These are phyloP conservation scores for Debaryomyces udenii DNA, from an alignment of 1,139 yeast species.

Conservation along the genomic window DNA sequence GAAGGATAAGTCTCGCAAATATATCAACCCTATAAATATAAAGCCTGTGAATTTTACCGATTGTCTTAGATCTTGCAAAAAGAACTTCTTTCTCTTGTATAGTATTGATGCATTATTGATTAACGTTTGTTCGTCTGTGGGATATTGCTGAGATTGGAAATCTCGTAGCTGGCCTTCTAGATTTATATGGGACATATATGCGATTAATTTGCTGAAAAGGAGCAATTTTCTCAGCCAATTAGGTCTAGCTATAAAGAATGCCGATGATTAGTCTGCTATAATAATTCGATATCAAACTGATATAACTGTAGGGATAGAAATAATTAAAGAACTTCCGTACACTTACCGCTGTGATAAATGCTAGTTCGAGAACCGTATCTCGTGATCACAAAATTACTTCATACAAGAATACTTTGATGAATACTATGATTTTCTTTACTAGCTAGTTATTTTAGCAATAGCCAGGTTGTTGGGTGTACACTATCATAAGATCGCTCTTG, in stretches of 20 bases:
- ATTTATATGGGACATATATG: slow-evolving; percentile 13
- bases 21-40: slow-evolving; percentile 33
- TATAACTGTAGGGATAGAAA: too few species aligned
- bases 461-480: too few species aligned
- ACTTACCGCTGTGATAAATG: too few species aligned
- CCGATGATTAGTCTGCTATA: too few species aligned
- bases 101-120: slow-evolving; percentile 38
- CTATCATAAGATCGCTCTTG: too few species aligned
- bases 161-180: slow-evolving; percentile 29
- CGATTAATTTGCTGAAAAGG: neutral
- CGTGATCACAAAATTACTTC: too few species aligned
- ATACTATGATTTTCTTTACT: too few species aligned
- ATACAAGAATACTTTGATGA: too few species aligned
- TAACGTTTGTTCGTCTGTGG: slow-evolving; percentile 42
- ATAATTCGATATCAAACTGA: too few species aligned
- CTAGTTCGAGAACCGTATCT: too few species aligned
- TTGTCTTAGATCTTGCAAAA: slow-evolving; percentile 37
- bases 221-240: neutral
- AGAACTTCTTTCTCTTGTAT: slow-evolving; percentile 44
- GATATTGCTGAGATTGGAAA: slow-evolving; percentile 35
- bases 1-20: slow-evolving; percentile 41
- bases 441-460: too few species aligned
- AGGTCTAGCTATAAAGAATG: neutral
- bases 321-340: too few species aligned
- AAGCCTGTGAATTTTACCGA: slow-evolving; percentile 33